Evolutionary conservation across 306 rosid species (phyloP), one percentile per base, ranked within the genome.

Genomic region (Rosa lucieae): DNA sequence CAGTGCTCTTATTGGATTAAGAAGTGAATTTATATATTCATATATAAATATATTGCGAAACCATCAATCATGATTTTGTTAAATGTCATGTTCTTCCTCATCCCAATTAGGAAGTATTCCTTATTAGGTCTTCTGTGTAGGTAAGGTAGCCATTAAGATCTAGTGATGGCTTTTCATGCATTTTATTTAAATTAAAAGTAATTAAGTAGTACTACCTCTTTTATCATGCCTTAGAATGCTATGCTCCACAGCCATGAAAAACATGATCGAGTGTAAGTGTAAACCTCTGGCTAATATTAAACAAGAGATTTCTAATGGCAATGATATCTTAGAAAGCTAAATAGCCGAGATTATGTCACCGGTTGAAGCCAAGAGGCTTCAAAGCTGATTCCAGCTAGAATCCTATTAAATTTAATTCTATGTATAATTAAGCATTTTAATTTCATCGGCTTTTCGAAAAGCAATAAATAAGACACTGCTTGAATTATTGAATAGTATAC

Each of bases 321-420:
- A 90, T 88, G 83, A 84, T 83, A 84, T 72, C 79, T 70, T 80
- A 63, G 80, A 85, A 94, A 92, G 90, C 91, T 80, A 79, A 88
- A 76, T 82, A 55, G 79, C 85, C 81, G 82, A 82, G 81, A 89
- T 82, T 51, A 68, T 88, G 88, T 61, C 84, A 78, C 86, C 83
- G 79, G 77, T 84, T 80, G 89, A 91, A 84, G 84, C 86, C 70
- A 80, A 85, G 51, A 65, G 80, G 78, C 79, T 73, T 80, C 78
- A 90, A 87, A 88, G 90, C 80, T 88, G 89, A 86, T 78, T 84
- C 89, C 97, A 92, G 96, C 90, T 90, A 88, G 86, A 86, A 77
- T 73, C 78, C 78, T 67, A 79, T 79, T 79, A 43, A 65, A 76
- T 74, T 73, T 37, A 82, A 82, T 76, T 76, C 75, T 72, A n/a